Evolutionary conservation across 495 filamentous ascomycete species (phyloP).

Genomic region (Pseudoneurospora amorphoporcata): DNA sequence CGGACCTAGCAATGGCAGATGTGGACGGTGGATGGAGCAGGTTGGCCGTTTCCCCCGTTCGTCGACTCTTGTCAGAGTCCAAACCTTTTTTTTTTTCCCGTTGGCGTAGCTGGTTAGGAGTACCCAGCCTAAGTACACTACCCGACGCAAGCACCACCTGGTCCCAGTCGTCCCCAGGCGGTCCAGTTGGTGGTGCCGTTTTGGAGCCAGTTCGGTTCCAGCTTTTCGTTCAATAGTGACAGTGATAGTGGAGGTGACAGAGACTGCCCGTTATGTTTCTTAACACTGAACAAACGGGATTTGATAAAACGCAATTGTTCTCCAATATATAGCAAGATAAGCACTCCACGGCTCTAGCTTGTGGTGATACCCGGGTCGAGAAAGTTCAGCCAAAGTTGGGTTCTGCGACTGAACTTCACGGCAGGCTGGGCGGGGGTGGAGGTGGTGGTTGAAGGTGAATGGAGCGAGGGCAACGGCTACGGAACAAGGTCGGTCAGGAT

Average conservation of each 20-base stretch:
- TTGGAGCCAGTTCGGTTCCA: neutral
- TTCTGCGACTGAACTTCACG: neutral
- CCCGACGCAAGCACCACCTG: constrained; percentile 4
- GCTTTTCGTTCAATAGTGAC: neutral
- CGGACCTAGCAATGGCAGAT: neutral
- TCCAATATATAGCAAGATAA: neutral
- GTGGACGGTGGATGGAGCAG: neutral
- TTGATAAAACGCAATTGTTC: neutral
- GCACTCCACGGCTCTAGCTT: neutral
- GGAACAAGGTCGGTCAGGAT: neutral
- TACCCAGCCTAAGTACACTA: neutral
- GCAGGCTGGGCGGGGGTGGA: neutral
- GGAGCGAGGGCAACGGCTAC: neutral
- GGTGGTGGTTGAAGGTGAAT: neutral
- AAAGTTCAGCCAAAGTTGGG: neutral
- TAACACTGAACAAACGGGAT: neutral
- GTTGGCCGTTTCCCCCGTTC: neutral
- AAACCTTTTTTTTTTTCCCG: constrained; percentile 5
- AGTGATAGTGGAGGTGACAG: neutral
- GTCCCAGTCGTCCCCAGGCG: neutral
- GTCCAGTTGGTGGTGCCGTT: neutral
- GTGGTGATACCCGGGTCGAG: neutral
- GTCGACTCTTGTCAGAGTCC: neutral
- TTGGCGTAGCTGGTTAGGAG: constrained; percentile 2
- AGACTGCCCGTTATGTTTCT: neutral